Conservation (phyloP, 441 rosid genomes). For the Jatropha multifida region DNA sequence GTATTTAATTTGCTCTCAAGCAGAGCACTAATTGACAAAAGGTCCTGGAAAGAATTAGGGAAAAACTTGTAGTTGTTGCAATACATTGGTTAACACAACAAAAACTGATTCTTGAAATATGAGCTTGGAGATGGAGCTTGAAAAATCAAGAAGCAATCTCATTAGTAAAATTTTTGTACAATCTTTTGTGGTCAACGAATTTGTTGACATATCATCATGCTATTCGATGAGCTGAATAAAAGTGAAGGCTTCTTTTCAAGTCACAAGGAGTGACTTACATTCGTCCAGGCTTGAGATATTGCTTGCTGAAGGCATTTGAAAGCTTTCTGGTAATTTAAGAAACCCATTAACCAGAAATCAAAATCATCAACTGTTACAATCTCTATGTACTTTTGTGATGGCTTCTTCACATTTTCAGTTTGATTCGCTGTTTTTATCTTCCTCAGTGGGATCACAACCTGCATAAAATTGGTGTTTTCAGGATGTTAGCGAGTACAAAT, state of each 20-base stretch:
- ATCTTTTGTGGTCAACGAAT: slow-evolving; percentile 20
- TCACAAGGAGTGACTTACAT: neutral
- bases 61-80: neutral
- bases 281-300: slow-evolving; percentile 27
- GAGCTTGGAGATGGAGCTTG: neutral
- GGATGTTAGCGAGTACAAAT: too few species aligned
- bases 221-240: slow-evolving; percentile 8
- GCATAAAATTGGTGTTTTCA: too few species aligned
- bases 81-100: neutral
- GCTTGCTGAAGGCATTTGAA: slow-evolving; percentile 46
- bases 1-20: too few species aligned
- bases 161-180: slow-evolving; percentile 18
- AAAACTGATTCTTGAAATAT: neutral
- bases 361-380: slow-evolving; percentile 54
- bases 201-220: slow-evolving; percentile 14
- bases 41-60: neutral
- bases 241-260: slow-evolving; percentile 1
- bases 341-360: slow-evolving; percentile 90
- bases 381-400: slow-evolving; percentile 65
- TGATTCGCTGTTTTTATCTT: slow-evolving; percentile 51
- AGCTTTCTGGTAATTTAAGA: slow-evolving; percentile 61
- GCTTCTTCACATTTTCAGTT: slow-evolving; percentile 53
- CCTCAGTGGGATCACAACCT: slow-evolving; percentile 45
- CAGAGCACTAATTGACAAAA: too few species aligned
- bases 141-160: slow-evolving; percentile 8